Conservation (phyloP, 495 filamentous ascomycete species). For the Aspergillus sclerotiicarbonarius region DNA sequence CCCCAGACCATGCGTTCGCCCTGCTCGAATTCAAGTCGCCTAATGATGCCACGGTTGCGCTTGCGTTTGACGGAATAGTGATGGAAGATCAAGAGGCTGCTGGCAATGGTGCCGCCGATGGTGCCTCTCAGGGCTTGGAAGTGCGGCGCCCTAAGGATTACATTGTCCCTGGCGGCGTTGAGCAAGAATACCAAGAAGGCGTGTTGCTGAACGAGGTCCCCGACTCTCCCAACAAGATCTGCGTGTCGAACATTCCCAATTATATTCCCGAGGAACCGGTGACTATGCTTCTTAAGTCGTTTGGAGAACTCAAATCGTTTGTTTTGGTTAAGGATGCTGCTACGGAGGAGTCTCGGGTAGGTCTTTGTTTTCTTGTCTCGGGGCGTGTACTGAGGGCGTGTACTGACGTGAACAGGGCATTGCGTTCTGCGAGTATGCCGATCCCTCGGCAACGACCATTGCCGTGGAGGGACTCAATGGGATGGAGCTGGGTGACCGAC, state of each 20-base stretch:
- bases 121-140: constrained; percentile 61
- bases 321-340: constrained; percentile 82
- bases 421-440: constrained; percentile 92
- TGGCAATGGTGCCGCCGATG: constrained; percentile 55
- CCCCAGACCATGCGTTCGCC: constrained; percentile 74
- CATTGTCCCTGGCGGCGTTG: constrained; percentile 85
- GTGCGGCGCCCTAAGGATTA: constrained; percentile 96
- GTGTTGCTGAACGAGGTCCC: constrained; percentile 76
- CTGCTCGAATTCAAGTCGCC: constrained; percentile 88
- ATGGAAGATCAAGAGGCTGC: constrained; percentile 72
- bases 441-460: constrained; percentile 73
- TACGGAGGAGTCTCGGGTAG: constrained; percentile 85
- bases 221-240: constrained; percentile 93
- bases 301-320: constrained; percentile 92
- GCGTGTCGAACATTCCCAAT: constrained; percentile 80
- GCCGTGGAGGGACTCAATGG: constrained; percentile 89
- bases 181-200: constrained; percentile 72
- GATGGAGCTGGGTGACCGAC: constrained; percentile 85
- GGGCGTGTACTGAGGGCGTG: constrained; percentile 19
- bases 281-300: constrained; percentile 80
- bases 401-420: constrained; percentile 64
- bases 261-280: constrained; percentile 91
- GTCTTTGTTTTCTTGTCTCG: constrained; percentile 25
- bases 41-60: constrained; percentile 83
- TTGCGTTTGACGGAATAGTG: constrained; percentile 83